Base-by-base conservation (phyloP, 352 stramenopile genomes). In the Pythium utonaiense region DNA sequence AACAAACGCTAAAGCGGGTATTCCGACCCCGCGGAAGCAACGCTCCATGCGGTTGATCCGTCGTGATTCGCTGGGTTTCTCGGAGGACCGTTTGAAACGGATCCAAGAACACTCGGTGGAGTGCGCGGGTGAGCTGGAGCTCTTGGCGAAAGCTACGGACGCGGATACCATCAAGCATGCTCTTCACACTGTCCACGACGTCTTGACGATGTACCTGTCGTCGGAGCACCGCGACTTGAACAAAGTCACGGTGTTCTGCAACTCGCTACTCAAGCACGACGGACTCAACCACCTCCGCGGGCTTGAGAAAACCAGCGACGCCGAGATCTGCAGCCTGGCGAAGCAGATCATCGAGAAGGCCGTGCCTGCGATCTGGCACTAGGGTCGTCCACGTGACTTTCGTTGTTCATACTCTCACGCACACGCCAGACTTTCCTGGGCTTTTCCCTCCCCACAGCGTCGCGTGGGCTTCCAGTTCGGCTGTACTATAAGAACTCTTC, bases 211-310 rank as follows among this genome's bases (percentile, higher is more conserved):
- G 36, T 86, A 89, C 42, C 53, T 89, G 65, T 89, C 82, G 19
- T 68, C 75, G 28, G 77, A 87, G 38, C 77, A 86, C 45, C 82
- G 82, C 24, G 80, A 92, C 61, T 75, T 92, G 69, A 87, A 80
- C 69, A 90, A 90, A 38, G 78, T 92, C 53, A 89, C 78, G 22
- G 79, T 92, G 16, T 89, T 92, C 54, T 92, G 82, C 80, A 92
- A 92, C 63, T 86, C 82, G 38, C 69, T 92, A 51, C 59, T 92
- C 62, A 71, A 85, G 52, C 68, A 90, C 68, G 82, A 92, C 49
- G 78, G 80, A 0, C 69, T 92, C 33, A 89, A 89, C 50, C 69
- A 77, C 44, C 60, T 92, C 21, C 82, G 77, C 25, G 66, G 74
- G 3, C 77, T 92, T n/a, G 74, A 89, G 41, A 62, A 63, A 14